Evolutionary conservation across 441 rosid genomes (phyloP).

Genomic region (Croton setiger): DNA sequence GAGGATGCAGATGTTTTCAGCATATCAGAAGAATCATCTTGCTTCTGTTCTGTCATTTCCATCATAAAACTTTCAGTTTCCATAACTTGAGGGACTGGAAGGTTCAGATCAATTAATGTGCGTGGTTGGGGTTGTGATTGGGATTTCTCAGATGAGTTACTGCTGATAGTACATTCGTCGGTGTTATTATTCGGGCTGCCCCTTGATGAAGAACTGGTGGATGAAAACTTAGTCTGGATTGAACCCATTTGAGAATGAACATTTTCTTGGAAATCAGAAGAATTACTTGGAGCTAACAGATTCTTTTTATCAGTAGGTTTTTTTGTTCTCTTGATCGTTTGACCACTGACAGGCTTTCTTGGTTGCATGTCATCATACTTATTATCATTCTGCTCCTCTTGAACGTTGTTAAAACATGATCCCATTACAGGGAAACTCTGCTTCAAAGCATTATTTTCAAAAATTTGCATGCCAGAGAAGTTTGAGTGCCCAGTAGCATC

Average conservation of each 20-base stretch:
- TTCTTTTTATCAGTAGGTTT: slow-evolving; percentile 21
- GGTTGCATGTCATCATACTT: slow-evolving; percentile 18
- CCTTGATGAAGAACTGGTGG: slow-evolving; percentile 26
- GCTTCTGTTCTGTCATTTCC: slow-evolving; percentile 22
- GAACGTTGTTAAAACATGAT: slow-evolving; percentile 13
- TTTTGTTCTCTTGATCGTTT: slow-evolving; percentile 16
- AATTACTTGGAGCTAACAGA: slow-evolving; percentile 21
- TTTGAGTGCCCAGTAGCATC: slow-evolving; percentile 9
- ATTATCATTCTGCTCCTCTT: slow-evolving; percentile 19
- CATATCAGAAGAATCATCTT: slow-evolving; percentile 20
- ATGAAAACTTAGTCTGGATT: slow-evolving; percentile 28
- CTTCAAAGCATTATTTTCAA: slow-evolving; percentile 20
- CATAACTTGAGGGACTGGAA: slow-evolving; percentile 31
- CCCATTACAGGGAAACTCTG: slow-evolving; percentile 10
- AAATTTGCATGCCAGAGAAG: slow-evolving; percentile 14
- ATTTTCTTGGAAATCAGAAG: slow-evolving; percentile 17
- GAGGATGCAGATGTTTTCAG: slow-evolving; percentile 3
- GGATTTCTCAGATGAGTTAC: slow-evolving; percentile 22
- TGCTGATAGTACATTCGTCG: slow-evolving; percentile 26
- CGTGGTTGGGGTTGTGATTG: slow-evolving; percentile 23
- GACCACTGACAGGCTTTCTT: slow-evolving; percentile 27
- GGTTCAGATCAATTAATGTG: slow-evolving; percentile 43
- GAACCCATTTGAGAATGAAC: slow-evolving; percentile 22
- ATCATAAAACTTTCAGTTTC: slow-evolving; percentile 28
- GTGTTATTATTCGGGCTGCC: slow-evolving; percentile 21